A percentile compares a stretch with the other conserved stretches of the same genome.
Conservation (phyloP, 225 moss, liverwort and hornwort genomes). For the Antitrichia curtipendula region DNA sequence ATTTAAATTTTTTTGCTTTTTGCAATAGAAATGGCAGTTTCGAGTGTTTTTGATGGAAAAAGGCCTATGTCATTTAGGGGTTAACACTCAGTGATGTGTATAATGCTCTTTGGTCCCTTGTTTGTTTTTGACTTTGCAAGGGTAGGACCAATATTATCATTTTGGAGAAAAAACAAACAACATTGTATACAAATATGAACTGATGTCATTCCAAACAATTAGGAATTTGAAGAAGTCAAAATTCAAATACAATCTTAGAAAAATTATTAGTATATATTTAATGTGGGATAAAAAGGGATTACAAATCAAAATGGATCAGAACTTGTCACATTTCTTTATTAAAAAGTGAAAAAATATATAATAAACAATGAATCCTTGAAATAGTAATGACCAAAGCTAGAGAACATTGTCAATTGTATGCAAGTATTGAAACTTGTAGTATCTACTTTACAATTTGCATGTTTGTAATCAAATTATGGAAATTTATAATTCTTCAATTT, state of each 20-base stretch:
- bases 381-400: not conserved
- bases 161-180: not conserved
- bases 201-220: not conserved
- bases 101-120: not conserved
- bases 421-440: rapidly evolving
- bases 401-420: not conserved
- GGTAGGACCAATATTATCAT: not conserved
- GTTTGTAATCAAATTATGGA: not conserved
- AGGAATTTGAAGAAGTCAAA: not conserved
- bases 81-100: not conserved
- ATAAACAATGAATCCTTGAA: not conserved
- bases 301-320: not conserved
- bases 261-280: not conserved
- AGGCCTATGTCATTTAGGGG: too few species aligned
- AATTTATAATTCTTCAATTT: not conserved
- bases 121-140: not conserved
- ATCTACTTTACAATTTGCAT: not conserved
- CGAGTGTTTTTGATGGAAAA: too few species aligned
- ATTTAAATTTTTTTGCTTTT: too few species aligned
- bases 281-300: not conserved
- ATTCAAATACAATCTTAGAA: not conserved
- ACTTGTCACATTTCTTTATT: not conserved
- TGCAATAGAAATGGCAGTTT: too few species aligned
- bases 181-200: not conserved
- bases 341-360: not conserved